Evolutionary conservation across 257 asterid species (phyloP).

Genomic region (Perilla frutescens): DNA sequence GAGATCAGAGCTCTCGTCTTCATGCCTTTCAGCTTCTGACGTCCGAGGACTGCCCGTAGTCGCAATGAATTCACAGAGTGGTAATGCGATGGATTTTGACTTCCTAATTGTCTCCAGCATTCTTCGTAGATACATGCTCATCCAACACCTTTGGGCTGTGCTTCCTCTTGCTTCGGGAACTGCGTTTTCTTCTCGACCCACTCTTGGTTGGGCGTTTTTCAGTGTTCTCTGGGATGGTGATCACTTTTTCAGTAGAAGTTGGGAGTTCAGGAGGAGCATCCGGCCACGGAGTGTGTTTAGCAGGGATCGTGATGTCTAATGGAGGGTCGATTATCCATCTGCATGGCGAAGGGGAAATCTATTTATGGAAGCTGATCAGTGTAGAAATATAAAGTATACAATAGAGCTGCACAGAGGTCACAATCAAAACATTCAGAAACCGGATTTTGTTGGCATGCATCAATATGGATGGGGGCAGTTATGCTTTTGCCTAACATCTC

Average conservation of each 20-base stretch:
- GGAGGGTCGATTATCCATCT: slow-evolving; percentile 97
- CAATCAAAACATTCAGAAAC: neutral
- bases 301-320: slow-evolving; percentile 81
- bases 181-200: slow-evolving; percentile 71
- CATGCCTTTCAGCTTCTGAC: slow-evolving; percentile 26
- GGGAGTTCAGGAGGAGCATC: slow-evolving; percentile 93
- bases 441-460: neutral
- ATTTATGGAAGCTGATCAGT: slow-evolving; percentile 3
- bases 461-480: neutral
- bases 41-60: slow-evolving; percentile 33
- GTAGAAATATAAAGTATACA: neutral
- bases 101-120: slow-evolving; percentile 50
- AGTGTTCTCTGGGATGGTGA: slow-evolving; percentile 41
- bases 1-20: slow-evolving; percentile 34
- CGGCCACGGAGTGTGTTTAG: slow-evolving; percentile 98
- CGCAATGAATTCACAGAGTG: slow-evolving; percentile 45
- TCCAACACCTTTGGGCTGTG: slow-evolving; percentile 57
- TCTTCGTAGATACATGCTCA: slow-evolving; percentile 53
- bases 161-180: slow-evolving; percentile 70
- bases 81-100: slow-evolving; percentile 19
- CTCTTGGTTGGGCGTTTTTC: slow-evolving; percentile 64
- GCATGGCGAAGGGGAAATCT: slow-evolving; percentile 10
- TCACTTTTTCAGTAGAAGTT: slow-evolving; percentile 49
- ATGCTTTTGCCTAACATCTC: neutral
- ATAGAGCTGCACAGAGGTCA: neutral